These are phyloP conservation scores for Mallotus repandus DNA, from an alignment of 441 rosid species.

Conservation along the genomic window DNA sequence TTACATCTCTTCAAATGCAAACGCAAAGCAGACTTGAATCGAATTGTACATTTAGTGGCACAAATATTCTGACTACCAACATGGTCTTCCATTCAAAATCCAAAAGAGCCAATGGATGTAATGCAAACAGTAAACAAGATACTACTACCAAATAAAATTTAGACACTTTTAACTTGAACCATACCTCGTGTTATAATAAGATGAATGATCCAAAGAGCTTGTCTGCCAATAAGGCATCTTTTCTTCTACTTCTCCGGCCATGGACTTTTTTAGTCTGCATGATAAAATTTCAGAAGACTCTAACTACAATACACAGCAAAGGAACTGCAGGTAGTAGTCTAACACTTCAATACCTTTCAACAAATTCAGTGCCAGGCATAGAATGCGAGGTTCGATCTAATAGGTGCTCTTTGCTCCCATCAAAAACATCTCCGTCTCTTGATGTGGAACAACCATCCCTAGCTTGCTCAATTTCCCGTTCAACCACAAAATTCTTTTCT, in stretches of 20 bases:
- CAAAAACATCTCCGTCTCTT: slow-evolving; percentile 32
- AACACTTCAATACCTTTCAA: slow-evolving; percentile 47
- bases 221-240: slow-evolving; percentile 54
- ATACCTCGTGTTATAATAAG: slow-evolving; percentile 61
- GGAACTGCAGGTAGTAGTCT: background rate
- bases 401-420: slow-evolving; percentile 29
- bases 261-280: slow-evolving; percentile 37
- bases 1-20: background rate
- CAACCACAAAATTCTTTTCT: slow-evolving; percentile 38
- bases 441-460: slow-evolving; percentile 32
- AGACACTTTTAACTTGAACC: background rate
- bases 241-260: slow-evolving; percentile 35
- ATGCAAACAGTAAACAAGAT: background rate
- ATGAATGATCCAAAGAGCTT: slow-evolving; percentile 43
- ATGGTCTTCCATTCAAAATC: background rate
- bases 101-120: background rate
- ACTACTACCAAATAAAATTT: background rate
- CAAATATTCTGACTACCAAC: background rate
- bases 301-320: slow-evolving; percentile 1
- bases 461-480: slow-evolving; percentile 37
- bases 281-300: slow-evolving; percentile 26
- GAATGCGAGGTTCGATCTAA: slow-evolving; percentile 33
- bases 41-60: background rate
- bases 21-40: background rate
- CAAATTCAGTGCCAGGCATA: slow-evolving; percentile 31